These are phyloP conservation scores for Trametes maxima DNA, from an alignment of 768 basidiomycete genomes.

Conservation along the genomic window DNA sequence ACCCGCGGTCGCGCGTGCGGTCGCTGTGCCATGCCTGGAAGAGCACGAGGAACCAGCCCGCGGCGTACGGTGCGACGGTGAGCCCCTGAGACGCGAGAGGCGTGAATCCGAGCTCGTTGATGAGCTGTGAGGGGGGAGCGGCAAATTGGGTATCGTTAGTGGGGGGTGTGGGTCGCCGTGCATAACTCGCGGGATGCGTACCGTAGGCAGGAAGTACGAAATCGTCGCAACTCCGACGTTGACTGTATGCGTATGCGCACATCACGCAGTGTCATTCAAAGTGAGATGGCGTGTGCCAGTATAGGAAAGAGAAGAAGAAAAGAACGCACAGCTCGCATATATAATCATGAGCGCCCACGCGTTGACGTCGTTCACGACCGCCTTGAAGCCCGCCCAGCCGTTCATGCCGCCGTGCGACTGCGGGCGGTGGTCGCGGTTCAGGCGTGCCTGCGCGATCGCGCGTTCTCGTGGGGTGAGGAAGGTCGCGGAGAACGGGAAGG, in stretches of 20 bases:
- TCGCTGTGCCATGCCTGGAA: conserved; percentile 59
- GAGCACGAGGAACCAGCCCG: conserved; percentile 59
- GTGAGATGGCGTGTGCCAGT: not conserved
- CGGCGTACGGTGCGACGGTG: conserved; percentile 58
- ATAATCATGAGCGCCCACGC: conserved; percentile 55
- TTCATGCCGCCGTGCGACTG: conserved; percentile 60
- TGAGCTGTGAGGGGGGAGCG: conserved; percentile 39
- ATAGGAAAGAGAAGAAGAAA: not conserved
- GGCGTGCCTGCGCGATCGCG: conserved; percentile 58
- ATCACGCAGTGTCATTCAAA: not conserved
- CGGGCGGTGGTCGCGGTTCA: conserved; percentile 57
- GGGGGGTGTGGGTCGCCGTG: not conserved
- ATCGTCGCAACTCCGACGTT: conserved; percentile 60
- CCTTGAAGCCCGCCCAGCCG: conserved; percentile 58
- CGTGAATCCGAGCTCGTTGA: conserved; percentile 57
- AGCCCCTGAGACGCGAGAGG: conserved; percentile 60
- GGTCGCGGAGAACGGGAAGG: conserved; percentile 56
- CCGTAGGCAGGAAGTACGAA: conserved; percentile 59
- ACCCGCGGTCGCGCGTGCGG: conserved; percentile 54
- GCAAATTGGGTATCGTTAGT: not conserved
- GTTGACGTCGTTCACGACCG: conserved; percentile 50
- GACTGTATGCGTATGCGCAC: no score
- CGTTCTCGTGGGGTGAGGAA: conserved; percentile 55
- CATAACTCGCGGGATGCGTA: no score
- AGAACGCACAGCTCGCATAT: conserved; percentile 43